Conservation (phyloP, 2,329 filamentous ascomycete species). For the Alternaria gansuensis region DNA sequence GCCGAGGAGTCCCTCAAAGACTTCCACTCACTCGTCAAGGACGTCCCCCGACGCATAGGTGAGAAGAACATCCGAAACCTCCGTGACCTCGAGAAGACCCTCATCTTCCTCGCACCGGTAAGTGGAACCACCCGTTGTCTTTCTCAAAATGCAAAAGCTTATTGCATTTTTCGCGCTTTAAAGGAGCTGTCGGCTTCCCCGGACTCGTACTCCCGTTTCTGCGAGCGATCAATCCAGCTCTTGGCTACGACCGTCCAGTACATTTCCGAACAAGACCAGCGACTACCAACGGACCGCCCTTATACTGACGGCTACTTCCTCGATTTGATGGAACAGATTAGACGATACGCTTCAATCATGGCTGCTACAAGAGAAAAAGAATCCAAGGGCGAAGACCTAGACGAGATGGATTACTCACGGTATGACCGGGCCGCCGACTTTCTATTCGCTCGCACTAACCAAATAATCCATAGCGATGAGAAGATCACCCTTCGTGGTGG, state of each 20-base stretch:
- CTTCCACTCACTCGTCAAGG: conserved; percentile 81
- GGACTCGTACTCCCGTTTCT: conserved; percentile 84
- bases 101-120: conserved; percentile 92
- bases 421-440: conserved; percentile 42
- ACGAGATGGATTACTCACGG: conserved; percentile 62
- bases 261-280: conserved; percentile 85
- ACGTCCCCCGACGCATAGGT: conserved; percentile 80
- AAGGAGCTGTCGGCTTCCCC: conserved; percentile 78
- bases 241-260: conserved; percentile 88
- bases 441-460: conserved; percentile 37
- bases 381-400: conserved; percentile 62
- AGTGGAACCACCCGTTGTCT: conserved; percentile 67
- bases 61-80: conserved; percentile 89
- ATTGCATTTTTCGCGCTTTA: conserved; percentile 67
- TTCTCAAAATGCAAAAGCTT: conserved; percentile 70
- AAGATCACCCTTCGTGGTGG: conserved; percentile 84
- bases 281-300: conserved; percentile 82
- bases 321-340: conserved; percentile 93
- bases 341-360: conserved; percentile 86
- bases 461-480: conserved; percentile 63
- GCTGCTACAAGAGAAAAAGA: conserved; percentile 75
- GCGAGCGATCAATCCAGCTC: conserved; percentile 87
- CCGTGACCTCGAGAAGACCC: conserved; percentile 90
- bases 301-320: conserved; percentile 98
- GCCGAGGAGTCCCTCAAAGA: conserved; percentile 76